Base-by-base conservation (phyloP, 129 eudicot genomes). In the Artemisia tridentata region DNA sequence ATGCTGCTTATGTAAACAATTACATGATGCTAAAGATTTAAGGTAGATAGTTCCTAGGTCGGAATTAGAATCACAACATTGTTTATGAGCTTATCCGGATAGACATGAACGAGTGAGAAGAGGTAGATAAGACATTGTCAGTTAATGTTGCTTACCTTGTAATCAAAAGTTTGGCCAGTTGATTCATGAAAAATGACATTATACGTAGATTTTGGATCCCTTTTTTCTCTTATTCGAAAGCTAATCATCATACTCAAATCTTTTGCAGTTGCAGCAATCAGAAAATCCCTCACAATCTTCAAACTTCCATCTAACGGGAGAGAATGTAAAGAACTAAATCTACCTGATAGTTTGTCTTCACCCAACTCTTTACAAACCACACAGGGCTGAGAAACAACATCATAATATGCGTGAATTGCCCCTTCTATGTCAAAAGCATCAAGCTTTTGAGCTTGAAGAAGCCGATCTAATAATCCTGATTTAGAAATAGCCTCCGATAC, bases 321-420 rank as follows among this genome's bases (percentile, higher is more conserved):
- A 0, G 89, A 85, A 82, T 93, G 99, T 69, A 93, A 55, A 13
- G 55, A 69, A 41, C 73, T 48, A 68, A 75, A 93, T 75, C 74
- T 86, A 72, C 75, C 80, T 1, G 78, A 68, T 21, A 75, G 15
- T 34, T 66, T 74, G 10, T 74, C 83, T 79, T 78, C 85, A 69
- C 78, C 83, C 25, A 72, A 68, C 56, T 65, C 72, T 49, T 46
- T 78, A 75, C 99, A 93, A 19, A 86, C 77, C 79, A 17, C 57
- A 78, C 99, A 93, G 17, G 96, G 92, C 80, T 85, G 84, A 18
- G 89, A 84, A 80, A 93, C 79, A 20, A 84, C 80, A 76, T 93
- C 85, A 84, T 93, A 93, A 84, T 90, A 93, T 11, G 92, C 96
- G 75, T 93, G 99, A 79, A 93, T 87, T 47, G 96, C 99, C 27